Base-by-base conservation (phyloP, 2,329 filamentous ascomycete genomes). In the Escovopsis weberi region DNA sequence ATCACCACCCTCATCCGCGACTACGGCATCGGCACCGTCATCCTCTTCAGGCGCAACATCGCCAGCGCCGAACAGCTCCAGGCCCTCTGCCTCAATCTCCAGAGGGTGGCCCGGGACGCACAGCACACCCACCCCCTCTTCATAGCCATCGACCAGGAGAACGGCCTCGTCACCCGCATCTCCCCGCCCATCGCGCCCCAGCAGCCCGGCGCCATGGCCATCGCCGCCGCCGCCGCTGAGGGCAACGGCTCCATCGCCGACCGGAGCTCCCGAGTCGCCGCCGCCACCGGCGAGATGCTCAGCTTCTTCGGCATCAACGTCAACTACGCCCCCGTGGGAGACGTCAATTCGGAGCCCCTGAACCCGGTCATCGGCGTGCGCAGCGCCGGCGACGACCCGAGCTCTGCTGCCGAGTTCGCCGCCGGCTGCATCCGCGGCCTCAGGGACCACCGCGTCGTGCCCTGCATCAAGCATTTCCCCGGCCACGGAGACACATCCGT, bases 71-170 rank as follows among this genome's bases (percentile, higher is more conserved):
- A 38, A 5, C 46, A 53, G 38, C 40, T 55, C 3, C 52, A 48
- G 34, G 18, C 41, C n/a, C 48, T 55, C 4, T 52, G 50, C 38
- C 45, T 43, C 6, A 51, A 45, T 8, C 46, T 55, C 10, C 53
- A 55, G 47, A 33, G 42, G 34, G 40, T 53, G 11, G 53, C 53
- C 35, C 49, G 43, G 12, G 49, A 51, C 9, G 50, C 52, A n/a
- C 50, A 50, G 28, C 53, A 55, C 37, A 39, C 35, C 4, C 52
- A 51, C 28, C 53, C 53, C 26, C 48, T 55, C 3, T 48, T 55
- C 45, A 48, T 55, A 28, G 53, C 51, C 36, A 55, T 55, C 37
- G 53, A 55, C 38, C 53, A 55, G 38, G 53, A 55, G 33, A 54
- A 54, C 30, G 53, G 53, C 11, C 47, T 55, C 12, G 51, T 55